Evolutionary conservation across 768 basidiomycete genomes (phyloP), one percentile per base, ranked within the genome.

Genomic region (Rhizopogon sp.): DNA sequence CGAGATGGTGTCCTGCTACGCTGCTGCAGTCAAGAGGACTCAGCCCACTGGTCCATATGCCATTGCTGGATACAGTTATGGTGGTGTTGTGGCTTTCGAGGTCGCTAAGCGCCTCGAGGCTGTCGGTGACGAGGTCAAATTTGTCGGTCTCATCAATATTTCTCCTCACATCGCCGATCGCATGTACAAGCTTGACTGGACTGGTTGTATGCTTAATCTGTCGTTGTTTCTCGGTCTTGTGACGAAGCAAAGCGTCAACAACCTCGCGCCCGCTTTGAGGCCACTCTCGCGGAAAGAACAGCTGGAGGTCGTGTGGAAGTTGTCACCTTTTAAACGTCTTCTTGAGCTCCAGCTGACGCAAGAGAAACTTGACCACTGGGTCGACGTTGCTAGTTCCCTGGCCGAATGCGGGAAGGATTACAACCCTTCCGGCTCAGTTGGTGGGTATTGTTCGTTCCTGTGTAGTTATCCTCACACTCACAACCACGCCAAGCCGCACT

Each of bases 11-110:
- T 64, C 67, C 2, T 58, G 55, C 16, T 77, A 77, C 54, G 64
- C 68, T 8, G 58, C 61, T 6, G 73, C 66, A 3, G 67, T 77
- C 22, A 67, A 71, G 60, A 60, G 62, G 10, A 61, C 61, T 1
- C 69, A 73, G 37, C 68, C 74, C 0, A 33, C 7, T 9, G 76
- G 76, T 1, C 74, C 76, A 2, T 76, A 74, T 39, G 70, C 68
- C 44, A 56, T 77, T n/a, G 76, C 68, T 5, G 76, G 76, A 17
- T 77, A 77, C 65, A 76, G 74, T 22, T 76, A 72, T 35, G 76
- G 76, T 43, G 75, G 76, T 55, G 74, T 72, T 14, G 68, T 77
- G 3, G 75, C 75, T 1, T 77, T 73, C 51, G 74, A 77, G 61
- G 66, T 77, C 10, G 71, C 69, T 28, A 75, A 76, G 59, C 59